Conservation (phyloP, 2,329 filamentous ascomycete species). For the Penicillium polonicum region DNA sequence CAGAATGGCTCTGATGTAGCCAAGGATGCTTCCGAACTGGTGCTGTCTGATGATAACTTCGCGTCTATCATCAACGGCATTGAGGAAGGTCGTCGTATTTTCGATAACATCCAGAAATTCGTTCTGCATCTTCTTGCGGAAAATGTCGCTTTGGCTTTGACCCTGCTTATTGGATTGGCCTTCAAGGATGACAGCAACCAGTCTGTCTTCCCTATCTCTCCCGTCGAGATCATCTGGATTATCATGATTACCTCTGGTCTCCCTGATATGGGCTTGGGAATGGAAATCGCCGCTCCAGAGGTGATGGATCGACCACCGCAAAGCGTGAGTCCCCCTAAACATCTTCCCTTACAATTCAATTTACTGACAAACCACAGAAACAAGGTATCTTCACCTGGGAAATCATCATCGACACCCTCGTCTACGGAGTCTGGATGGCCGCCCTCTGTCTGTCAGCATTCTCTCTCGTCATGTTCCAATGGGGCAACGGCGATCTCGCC, state of each 20-base stretch:
- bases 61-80: slow-evolving; percentile 82
- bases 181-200: slow-evolving; percentile 71
- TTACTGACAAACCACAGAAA: slow-evolving; percentile 39
- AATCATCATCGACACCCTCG: slow-evolving; percentile 73
- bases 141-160: slow-evolving; percentile 81
- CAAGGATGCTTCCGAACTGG: slow-evolving; percentile 65
- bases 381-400: slow-evolving; percentile 74
- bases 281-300: slow-evolving; percentile 71
- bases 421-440: slow-evolving; percentile 78
- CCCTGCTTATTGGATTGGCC: slow-evolving; percentile 74
- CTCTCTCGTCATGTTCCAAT: slow-evolving; percentile 62
- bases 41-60: slow-evolving; percentile 80
- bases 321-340: slow-evolving; percentile 31
- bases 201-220: slow-evolving; percentile 82
- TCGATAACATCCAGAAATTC: slow-evolving; percentile 88
- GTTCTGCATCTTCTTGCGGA: slow-evolving; percentile 75
- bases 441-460: slow-evolving; percentile 65
- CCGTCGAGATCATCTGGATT: slow-evolving; percentile 88
- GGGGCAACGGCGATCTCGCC: slow-evolving; percentile 61
- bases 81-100: slow-evolving; percentile 79
- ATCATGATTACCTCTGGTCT: slow-evolving; percentile 90
- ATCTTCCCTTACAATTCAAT: too few relatives aligned
- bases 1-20: slow-evolving; percentile 78
- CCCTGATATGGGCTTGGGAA: slow-evolving; percentile 83
- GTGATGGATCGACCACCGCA: slow-evolving; percentile 81